Evolutionary conservation across 2,329 filamentous ascomycete species (phyloP).

Genomic region (Colletotrichum lentis): DNA sequence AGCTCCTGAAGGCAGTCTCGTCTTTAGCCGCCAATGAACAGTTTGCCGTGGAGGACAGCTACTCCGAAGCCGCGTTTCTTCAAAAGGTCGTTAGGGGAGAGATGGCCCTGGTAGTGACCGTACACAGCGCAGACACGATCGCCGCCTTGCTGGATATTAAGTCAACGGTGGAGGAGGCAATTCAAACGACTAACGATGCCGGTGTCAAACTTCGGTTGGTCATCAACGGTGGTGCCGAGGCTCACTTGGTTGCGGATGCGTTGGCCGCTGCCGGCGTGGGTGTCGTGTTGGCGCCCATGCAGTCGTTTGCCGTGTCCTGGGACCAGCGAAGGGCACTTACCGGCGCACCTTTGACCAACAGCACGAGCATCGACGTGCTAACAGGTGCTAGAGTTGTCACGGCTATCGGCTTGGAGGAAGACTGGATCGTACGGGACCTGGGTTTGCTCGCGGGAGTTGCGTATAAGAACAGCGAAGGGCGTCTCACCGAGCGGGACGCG

Average conservation of each 20-base stretch:
- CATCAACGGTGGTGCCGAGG: conserved; percentile 70
- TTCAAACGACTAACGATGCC: conserved; percentile 33
- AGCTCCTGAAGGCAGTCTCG: conserved; percentile 61
- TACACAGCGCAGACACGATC: conserved; percentile 71
- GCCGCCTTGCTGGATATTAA: conserved; percentile 67
- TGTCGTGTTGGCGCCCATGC: conserved; percentile 68
- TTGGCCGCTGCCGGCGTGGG: conserved; percentile 64
- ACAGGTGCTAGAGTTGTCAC: conserved; percentile 65
- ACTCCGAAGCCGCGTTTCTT: conserved; percentile 60
- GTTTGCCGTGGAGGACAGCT: conserved; percentile 50
- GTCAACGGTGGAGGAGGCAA: conserved; percentile 58
- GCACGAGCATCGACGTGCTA: conserved; percentile 66
- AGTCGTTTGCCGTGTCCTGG: conserved; percentile 64
- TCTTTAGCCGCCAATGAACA: conserved; percentile 47
- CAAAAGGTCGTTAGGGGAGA: conserved; percentile 62
- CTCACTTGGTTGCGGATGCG: conserved; percentile 65
- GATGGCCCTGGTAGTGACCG: conserved; percentile 64
- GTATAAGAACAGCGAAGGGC: conserved; percentile 63
- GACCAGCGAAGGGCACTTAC: conserved; percentile 69
- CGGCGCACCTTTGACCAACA: conserved; percentile 72
- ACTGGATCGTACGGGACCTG: conserved; percentile 69
- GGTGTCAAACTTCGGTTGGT: conserved; percentile 55
- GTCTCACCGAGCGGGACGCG: conserved; percentile 62
- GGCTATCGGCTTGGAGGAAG: conserved; percentile 67
- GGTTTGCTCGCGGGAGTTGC: conserved; percentile 68